phyloP scores from a whole-genome alignment of 2,329 filamentous ascomycete species.

The Fusarium compactum region DNA sequence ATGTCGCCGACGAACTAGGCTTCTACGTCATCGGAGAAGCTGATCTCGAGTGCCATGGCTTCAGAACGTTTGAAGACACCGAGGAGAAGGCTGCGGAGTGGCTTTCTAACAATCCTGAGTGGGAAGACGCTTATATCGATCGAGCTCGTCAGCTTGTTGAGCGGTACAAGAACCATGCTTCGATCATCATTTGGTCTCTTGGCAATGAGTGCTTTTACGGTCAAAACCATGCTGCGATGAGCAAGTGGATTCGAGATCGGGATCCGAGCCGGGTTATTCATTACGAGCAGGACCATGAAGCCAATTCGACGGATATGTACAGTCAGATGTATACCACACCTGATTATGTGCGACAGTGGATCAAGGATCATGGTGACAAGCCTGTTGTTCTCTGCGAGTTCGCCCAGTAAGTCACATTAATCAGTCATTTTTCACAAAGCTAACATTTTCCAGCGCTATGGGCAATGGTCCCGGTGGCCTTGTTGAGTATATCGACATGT shows the following conservation, averaged over 20 bases:
- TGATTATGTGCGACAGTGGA: conserved; percentile 44
- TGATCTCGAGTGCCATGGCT: conserved; percentile 67
- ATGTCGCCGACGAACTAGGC: conserved; percentile 72
- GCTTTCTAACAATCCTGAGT: conserved; percentile 69
- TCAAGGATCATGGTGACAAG: conserved; percentile 51
- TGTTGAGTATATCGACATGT: conserved; percentile 75
- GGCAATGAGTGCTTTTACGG: conserved; percentile 81
- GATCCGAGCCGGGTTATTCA: conserved; percentile 70
- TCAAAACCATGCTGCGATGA: conserved; percentile 75
- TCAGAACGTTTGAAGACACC: conserved; percentile 45
- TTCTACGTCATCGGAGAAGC: conserved; percentile 72
- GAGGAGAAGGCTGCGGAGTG: conserved; percentile 45
- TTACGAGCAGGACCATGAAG: conserved; percentile 72
- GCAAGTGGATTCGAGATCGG: conserved; percentile 68
- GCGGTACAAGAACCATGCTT: conserved; percentile 70
- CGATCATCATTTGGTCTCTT: conserved; percentile 77
- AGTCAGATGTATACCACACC: conserved; percentile 74
- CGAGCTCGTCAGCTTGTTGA: conserved; percentile 73
- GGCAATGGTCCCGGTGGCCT: conserved; percentile 77
- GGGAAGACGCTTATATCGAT: conserved; percentile 75
- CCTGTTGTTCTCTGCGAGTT: conserved; percentile 70
- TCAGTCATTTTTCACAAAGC: rapidly evolving
- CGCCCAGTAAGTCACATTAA: conserved; percentile 50
- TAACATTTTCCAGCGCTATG: conserved; percentile 63
- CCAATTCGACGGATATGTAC: conserved; percentile 71